Evolutionary conservation across 495 filamentous ascomycete genomes (phyloP).

Genomic region (Bacidia gigantensis): DNA sequence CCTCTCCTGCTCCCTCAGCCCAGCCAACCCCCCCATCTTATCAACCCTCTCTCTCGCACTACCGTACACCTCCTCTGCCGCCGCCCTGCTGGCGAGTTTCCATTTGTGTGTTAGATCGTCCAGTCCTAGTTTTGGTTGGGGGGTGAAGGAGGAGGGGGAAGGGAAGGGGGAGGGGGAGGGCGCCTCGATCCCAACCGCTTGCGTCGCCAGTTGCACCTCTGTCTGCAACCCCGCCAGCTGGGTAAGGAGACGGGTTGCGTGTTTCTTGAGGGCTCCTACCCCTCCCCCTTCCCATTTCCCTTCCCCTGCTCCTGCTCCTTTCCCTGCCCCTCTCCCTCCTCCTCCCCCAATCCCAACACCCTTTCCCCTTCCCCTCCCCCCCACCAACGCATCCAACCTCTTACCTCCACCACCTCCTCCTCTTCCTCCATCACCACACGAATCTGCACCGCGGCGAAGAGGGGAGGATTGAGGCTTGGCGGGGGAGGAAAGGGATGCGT

Average conservation of each 20-base stretch:
- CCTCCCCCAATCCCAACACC: too few species aligned
- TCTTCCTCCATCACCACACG: too few species aligned
- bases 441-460: too few species aligned
- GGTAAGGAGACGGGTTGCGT: constrained; percentile 24
- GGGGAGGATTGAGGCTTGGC: neutral
- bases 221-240: constrained; percentile 23
- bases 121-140: constrained; percentile 18
- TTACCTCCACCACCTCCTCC: too few species aligned
- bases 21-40: constrained; percentile 43
- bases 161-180: constrained; percentile 29
- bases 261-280: constrained; percentile 19
- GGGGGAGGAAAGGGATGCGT: constrained; percentile 8
- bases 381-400: too few species aligned
- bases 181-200: constrained; percentile 36
- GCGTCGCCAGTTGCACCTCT: constrained; percentile 34
- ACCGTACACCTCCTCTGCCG: constrained; percentile 38
- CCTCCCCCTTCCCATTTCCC: neutral
- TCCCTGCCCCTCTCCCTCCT: too few species aligned
- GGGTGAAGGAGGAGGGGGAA: constrained; percentile 23
- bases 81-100: constrained; percentile 32
- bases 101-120: constrained; percentile 35
- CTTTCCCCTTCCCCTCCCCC: too few species aligned
- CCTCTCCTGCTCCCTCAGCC: constrained; percentile 36
- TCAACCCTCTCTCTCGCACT: constrained; percentile 29
- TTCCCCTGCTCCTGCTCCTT: too few species aligned